Percentiles rank a stretch among this genome's conserved stretches.
Conservation (phyloP, 2,329 filamentous ascomycete genomes). For the Alternaria angustiovoidea region DNA sequence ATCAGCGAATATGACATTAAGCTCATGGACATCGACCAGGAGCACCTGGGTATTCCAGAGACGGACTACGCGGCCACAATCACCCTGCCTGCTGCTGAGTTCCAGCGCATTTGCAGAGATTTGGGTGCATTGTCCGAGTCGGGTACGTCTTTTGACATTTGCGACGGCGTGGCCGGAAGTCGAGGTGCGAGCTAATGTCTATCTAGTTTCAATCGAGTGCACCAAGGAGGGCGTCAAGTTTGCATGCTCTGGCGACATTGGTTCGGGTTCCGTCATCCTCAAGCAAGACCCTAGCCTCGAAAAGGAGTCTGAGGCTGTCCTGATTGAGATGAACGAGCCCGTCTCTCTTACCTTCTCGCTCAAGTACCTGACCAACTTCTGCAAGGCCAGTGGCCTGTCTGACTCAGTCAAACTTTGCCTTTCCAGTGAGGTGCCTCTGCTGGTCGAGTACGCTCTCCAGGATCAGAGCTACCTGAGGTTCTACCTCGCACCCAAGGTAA, state of each 20-base stretch:
- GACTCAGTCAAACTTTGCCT: slow-evolving; percentile 87
- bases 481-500: slow-evolving; percentile 97
- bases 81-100: slow-evolving; percentile 86
- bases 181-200: slow-evolving; percentile 30
- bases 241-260: slow-evolving; percentile 90
- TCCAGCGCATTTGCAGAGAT: slow-evolving; percentile 94
- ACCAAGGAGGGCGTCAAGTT: slow-evolving; percentile 98
- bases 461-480: slow-evolving; percentile 94
- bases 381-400: slow-evolving; percentile 91
- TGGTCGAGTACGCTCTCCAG: slow-evolving; percentile 87
- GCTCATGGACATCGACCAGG: slow-evolving; percentile 99
- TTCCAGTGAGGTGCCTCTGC: slow-evolving; percentile 92
- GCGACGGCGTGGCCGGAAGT: background rate
- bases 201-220: slow-evolving; percentile 88
- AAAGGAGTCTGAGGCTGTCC: slow-evolving; percentile 79
- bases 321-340: slow-evolving; percentile 90
- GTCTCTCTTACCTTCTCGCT: slow-evolving; percentile 96
- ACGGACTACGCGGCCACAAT: slow-evolving; percentile 98
- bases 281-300: slow-evolving; percentile 89
- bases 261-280: slow-evolving; percentile 91
- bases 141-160: slow-evolving; percentile 65
- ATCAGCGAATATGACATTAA: slow-evolving; percentile 99
- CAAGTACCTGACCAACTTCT: slow-evolving; percentile 99
- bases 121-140: slow-evolving; percentile 93
- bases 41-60: slow-evolving; percentile 97